Evolutionary conservation across 2,329 filamentous ascomycete genomes (phyloP).

Genomic region (Pestalotiopsis sp.): DNA sequence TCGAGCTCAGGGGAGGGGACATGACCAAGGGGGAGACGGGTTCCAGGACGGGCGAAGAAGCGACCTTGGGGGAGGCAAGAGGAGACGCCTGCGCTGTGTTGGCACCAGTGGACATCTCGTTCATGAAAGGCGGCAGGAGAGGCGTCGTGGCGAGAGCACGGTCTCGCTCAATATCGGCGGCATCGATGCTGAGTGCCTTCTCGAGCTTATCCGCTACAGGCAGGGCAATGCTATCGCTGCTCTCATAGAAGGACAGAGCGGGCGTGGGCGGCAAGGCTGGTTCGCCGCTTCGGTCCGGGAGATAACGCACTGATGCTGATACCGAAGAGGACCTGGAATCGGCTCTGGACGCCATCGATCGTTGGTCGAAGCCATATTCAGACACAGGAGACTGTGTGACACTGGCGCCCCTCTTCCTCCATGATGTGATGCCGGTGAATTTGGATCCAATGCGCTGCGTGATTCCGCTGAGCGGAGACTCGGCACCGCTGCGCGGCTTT

Average conservation of each 20-base stretch:
- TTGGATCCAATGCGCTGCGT: conserved; percentile 66
- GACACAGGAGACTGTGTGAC: conserved; percentile 65
- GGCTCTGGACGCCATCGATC: conserved; percentile 62
- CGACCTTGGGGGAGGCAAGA: conserved; percentile 81
- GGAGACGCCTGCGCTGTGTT: conserved; percentile 65
- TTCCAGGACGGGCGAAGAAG: conserved; percentile 50
- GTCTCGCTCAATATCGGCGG: conserved; percentile 54
- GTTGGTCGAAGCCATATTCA: conserved; percentile 79
- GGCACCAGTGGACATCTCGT: conserved; percentile 53
- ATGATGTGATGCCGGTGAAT: conserved; percentile 51
- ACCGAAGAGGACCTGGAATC: conserved; percentile 79
- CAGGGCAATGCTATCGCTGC: conserved; percentile 53
- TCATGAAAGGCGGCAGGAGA: conserved; percentile 79
- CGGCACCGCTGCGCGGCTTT: conserved; percentile 56
- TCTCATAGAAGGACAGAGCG: conserved; percentile 62
- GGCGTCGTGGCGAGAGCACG: conserved; percentile 73
- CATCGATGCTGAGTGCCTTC: conserved; percentile 48
- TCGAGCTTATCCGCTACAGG: conserved; percentile 52
- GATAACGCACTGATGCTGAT: conserved; percentile 57
- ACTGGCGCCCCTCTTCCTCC: conserved; percentile 44
- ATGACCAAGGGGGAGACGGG: conserved; percentile 42
- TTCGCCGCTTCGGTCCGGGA: conserved; percentile 47
- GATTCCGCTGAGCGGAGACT: conserved; percentile 62
- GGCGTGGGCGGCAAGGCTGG: conserved; percentile 61
- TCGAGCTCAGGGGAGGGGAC: conserved; percentile 75